A percentile compares a stretch with the other conserved stretches of the same genome.
Conservation (phyloP, 306 rosid genomes). For the Castanea sativa region DNA sequence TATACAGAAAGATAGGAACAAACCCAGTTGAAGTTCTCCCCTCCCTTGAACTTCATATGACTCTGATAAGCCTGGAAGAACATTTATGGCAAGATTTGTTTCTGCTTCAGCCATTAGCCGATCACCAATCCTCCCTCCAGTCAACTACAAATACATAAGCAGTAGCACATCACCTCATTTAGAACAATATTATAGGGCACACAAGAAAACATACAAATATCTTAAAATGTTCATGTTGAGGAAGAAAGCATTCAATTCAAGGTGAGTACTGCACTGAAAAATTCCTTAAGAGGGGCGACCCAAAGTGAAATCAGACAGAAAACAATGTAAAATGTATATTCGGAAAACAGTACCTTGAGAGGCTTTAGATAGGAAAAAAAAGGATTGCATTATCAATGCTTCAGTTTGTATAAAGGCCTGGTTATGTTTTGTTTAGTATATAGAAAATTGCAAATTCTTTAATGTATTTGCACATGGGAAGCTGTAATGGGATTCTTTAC, state of each 20-base stretch:
- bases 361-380: not conserved
- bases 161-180: conserved; percentile 29
- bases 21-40: conserved; percentile 98
- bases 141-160: conserved; percentile 52
- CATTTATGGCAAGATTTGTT: conserved; percentile 98
- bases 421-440: not conserved
- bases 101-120: conserved; percentile 93
- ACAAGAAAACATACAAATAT: conserved; percentile 2
- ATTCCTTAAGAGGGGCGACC: not conserved
- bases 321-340: not conserved
- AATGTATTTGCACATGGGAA: not conserved
- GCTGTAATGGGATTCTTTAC: not conserved
- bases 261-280: not conserved
- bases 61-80: conserved; percentile 88
- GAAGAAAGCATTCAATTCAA: not conserved
- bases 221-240: conserved; percentile 10
- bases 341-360: not conserved
- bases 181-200: conserved; percentile 19
- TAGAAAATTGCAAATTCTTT: not conserved
- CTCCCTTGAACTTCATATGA: conserved; percentile 98
- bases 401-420: not conserved
- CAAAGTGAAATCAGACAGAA: not conserved
- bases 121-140: conserved; percentile 90
- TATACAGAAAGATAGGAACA: conserved; percentile 27
- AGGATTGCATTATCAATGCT: too few relatives aligned